These are phyloP conservation scores for Nicotiana sylvestris DNA, from an alignment of 257 asterid species.

Conservation along the genomic window DNA sequence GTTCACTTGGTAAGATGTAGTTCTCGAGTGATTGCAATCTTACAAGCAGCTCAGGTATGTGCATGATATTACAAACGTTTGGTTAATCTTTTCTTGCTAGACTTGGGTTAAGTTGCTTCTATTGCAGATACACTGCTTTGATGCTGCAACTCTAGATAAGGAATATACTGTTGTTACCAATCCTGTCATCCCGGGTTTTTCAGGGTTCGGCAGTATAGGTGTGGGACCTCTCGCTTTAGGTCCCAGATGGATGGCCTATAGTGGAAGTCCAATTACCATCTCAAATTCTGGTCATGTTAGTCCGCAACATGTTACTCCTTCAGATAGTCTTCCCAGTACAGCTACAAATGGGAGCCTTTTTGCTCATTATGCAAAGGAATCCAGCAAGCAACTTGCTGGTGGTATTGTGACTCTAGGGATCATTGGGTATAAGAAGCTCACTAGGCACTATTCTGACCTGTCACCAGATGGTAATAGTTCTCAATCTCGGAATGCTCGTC, in stretches of 20 bases:
- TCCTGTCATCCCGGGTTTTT: constrained; percentile 50
- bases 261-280: constrained; percentile 64
- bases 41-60: constrained; percentile 73
- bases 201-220: constrained; percentile 53
- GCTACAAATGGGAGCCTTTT: constrained; percentile 68
- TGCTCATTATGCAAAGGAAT: constrained; percentile 87
- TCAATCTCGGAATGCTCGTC: constrained; percentile 41
- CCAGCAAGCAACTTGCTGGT: constrained; percentile 85
- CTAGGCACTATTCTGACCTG: constrained; percentile 74
- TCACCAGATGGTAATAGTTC: constrained; percentile 52
- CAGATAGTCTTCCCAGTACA: constrained; percentile 46
- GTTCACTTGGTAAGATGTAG: constrained; percentile 81
- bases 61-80: not conserved
- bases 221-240: constrained; percentile 91
- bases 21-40: constrained; percentile 65
- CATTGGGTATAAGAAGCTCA: constrained; percentile 68
- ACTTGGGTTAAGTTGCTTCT: constrained; percentile 5
- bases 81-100: not conserved
- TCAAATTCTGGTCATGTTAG: constrained; percentile 54
- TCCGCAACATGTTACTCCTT: constrained; percentile 62
- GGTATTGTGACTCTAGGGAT: constrained; percentile 78
- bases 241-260: constrained; percentile 88
- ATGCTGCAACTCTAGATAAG: constrained; percentile 66
- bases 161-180: constrained; percentile 69
- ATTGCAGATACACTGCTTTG: constrained; percentile 67